Conservation (phyloP, 805 yeast species). For the Saturnispora silvae region DNA sequence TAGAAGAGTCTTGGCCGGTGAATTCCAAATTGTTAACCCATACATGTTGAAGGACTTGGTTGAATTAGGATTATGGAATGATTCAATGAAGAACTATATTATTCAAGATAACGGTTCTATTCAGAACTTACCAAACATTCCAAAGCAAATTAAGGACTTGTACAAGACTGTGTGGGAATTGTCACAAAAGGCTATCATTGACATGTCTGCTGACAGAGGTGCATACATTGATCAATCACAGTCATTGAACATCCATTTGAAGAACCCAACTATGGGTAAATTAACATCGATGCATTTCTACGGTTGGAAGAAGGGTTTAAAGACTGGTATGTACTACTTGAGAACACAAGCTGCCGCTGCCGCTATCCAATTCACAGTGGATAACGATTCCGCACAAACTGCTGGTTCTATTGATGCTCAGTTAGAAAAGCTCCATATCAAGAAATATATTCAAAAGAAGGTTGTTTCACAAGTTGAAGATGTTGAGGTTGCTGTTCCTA, state of each 20-base stretch:
- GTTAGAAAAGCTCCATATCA: conserved; percentile 24
- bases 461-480: conserved; percentile 21
- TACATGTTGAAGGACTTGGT: conserved; percentile 47
- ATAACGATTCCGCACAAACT: conserved; percentile 30
- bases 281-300: conserved; percentile 97
- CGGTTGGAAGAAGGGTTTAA: conserved; percentile 97
- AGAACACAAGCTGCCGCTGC: conserved; percentile 98
- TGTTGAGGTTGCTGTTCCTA: conserved; percentile 17
- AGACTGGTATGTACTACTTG: conserved; percentile 98
- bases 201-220: conserved; percentile 65
- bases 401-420: conserved; percentile 23
- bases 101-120: conserved; percentile 49
- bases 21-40: conserved; percentile 54
- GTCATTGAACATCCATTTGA: conserved; percentile 83
- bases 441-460: conserved; percentile 26
- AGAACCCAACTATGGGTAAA: conserved; percentile 94
- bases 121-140: conserved; percentile 43
- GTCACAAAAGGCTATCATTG: conserved; percentile 47
- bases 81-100: conserved; percentile 45
- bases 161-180: conserved; percentile 57
- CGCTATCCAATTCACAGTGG: conserved; percentile 90
- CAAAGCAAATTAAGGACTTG: conserved; percentile 41
- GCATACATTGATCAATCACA: conserved; percentile 87
- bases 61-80: conserved; percentile 49
- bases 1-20: conserved; percentile 54